phyloP scores from a whole-genome alignment of 1,284 basidiomycete species.

The Hymenochaete sp. region DNA sequence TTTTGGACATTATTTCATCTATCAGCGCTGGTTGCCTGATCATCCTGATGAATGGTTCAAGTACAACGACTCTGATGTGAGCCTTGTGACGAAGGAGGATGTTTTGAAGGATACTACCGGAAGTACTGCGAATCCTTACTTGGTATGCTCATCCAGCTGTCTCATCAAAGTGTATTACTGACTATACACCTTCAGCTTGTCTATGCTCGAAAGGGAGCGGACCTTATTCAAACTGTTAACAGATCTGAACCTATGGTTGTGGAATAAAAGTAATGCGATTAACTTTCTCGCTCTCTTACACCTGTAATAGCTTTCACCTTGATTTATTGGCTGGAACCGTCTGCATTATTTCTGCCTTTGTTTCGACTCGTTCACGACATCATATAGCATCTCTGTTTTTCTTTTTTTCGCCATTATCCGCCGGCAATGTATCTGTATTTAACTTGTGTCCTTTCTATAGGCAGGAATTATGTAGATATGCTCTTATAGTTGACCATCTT shows the following conservation, averaged over 20 bases:
- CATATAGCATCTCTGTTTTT: no score
- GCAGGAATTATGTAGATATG: no score
- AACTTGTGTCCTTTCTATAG: background rate
- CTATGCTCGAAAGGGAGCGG: conserved; percentile 65
- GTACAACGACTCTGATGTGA: conserved; percentile 86
- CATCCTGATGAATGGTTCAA: conserved; percentile 85
- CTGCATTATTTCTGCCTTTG: background rate
- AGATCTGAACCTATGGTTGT: conserved; percentile 35
- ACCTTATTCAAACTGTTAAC: conserved; percentile 71
- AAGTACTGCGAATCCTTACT: conserved; percentile 73
- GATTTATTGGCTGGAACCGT: background rate
- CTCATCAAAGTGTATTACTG: background rate
- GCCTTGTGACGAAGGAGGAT: conserved; percentile 63
- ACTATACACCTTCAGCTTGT: conserved; percentile 46
- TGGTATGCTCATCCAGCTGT: conserved; percentile 40
- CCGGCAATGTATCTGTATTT: background rate
- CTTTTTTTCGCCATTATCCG: background rate
- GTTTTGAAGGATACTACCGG: conserved; percentile 75
- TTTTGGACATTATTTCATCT: conserved; percentile 87
- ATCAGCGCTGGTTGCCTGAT: conserved; percentile 71
- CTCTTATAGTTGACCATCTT: no score
- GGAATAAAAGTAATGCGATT: conserved; percentile 22
- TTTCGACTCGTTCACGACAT: no score
- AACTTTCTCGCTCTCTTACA: background rate
- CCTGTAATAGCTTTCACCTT: background rate